Base-by-base conservation (phyloP, 2,329 filamentous ascomycete species). In the Aspergillus proliferans region DNA sequence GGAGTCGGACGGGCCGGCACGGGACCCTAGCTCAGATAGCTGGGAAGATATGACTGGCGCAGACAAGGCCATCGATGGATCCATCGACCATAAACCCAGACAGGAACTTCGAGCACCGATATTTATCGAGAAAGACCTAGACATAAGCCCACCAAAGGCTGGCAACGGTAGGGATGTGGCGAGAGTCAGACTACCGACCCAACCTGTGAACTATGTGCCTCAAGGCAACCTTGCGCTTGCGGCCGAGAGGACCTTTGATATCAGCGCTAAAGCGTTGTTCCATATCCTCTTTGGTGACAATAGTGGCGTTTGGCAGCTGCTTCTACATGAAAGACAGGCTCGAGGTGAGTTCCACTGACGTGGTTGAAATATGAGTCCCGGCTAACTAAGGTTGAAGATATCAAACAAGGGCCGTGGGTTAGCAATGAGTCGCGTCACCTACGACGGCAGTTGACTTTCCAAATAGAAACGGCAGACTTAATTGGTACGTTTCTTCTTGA, bases 251-350 rank as follows among this genome's bases (percentile, higher is more conserved):
- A 81, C 89, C 56, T 95, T 95, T 66, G 87, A 94, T 57, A 85
- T 97, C 52, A 94, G 88, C 54, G 86, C 93, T 43, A 97, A 98
- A 68, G 89, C 88, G 0, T 83, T 95, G 50, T 98, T 97, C 68
- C 92, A 97, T 63, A 88, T 97, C 14, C 79, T 98, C 46, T 98
- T 97, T 68, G 93, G 93, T 34, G 93, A 98, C 69, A 95, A 92
- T 71, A 95, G 88, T 65, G 88, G 91, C 30, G 85, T 97, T 36
- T 98, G 96, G 71, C 89, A 93, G 59, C 84, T 92, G 61, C 76
- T 97, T 26, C 92, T 96, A 65, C 86, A 88, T 64, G 89, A 95
- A 65, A 81, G 87, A 46, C 80, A 84, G 59, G 88, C 87, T 12
- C 81, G 85, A 66, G 71, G 74, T 77, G 65, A 54, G 68, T 12